Conservation (phyloP, 2,329 filamentous ascomycete species). For the Neofusicoccum sp. region DNA sequence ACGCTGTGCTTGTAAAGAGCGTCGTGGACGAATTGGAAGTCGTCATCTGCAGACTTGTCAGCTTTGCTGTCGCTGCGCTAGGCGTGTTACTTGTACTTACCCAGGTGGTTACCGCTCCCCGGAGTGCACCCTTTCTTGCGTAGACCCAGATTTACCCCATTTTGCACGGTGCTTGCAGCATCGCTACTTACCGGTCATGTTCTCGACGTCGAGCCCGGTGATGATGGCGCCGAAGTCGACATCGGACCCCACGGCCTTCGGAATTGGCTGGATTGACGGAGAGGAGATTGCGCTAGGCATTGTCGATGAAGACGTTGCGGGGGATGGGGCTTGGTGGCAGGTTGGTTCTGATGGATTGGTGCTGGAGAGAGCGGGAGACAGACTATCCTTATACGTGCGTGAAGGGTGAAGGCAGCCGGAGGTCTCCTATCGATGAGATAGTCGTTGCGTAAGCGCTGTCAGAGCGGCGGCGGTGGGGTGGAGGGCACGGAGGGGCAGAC, state of each 20-base stretch:
- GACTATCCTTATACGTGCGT: neutral
- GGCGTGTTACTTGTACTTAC: conserved; percentile 11
- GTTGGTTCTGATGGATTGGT: neutral
- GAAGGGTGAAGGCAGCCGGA: neutral
- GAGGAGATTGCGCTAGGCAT: conserved; percentile 20
- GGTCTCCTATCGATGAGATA: conserved; percentile 4
- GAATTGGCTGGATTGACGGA: conserved; percentile 24
- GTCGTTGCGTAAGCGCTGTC: neutral
- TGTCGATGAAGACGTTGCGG: neutral
- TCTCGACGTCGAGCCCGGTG: conserved; percentile 62
- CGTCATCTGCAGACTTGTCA: conserved; percentile 51
- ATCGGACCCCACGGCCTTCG: conserved; percentile 27
- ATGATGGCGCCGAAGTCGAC: conserved; percentile 63
- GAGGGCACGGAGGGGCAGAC: neutral
- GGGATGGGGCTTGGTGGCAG: neutral
- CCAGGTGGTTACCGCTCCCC: conserved; percentile 62
- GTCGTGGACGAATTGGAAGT: conserved; percentile 65
- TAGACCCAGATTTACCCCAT: conserved; percentile 21
- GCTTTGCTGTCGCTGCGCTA: neutral
- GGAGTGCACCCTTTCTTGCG: conserved; percentile 55
- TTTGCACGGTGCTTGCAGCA: conserved; percentile 18
- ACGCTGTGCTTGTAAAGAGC: conserved; percentile 70
- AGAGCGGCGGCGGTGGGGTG: neutral
- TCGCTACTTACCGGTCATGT: conserved; percentile 58
- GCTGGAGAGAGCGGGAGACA: neutral